Evolutionary conservation across 306 rosid genomes (phyloP), one percentile per base, ranked within the genome.

Genomic region (Vigna mungo): DNA sequence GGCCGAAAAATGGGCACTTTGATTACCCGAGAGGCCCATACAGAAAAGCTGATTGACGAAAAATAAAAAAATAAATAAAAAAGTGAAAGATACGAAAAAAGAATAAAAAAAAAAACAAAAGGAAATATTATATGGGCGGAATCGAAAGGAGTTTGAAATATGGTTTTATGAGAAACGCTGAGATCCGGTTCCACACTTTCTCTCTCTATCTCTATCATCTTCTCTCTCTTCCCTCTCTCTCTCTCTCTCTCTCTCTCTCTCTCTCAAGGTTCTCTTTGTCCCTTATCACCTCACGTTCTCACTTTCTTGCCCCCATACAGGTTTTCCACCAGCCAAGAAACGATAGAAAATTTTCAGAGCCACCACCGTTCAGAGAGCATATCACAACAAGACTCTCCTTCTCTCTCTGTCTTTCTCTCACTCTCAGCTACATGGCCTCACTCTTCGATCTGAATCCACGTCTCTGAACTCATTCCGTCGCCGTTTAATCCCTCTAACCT

Each of bases 281-380:
- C 89, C 93, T 89, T 94, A 86, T 88, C 97, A 90, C 71, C 87
- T 89, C 92, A 78, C 84, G 85, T 87, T 86, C 89, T 86, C 83
- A 82, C 81, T 88, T 89, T 88, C 89, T 92, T 83, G 39, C 85
- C 79, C 85, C 85, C 84, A 64, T 80, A 65, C 80, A 80, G 87
- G 82, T 85, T 93, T 82, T 89, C 87, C 85, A 80, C 86, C 88
- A 77, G 68, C 84, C 81, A 59, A 84, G 79, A 58, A 78, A 77
- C 72, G 39, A 68, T 44, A 46, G 39, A 23, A 68, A 74, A 23
- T 43, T 83, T 72, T 17, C 49, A 56, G 32, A 72, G 69, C n/a
- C 25, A 37, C 60, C 41, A 62, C 13, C 30, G 14, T 3, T 68
- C 5, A 25, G 9, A 44, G 2, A 39, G 8, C 41, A 71, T 61